Conservation (phyloP, 1,139 yeast species). For the Geotrichum restrictum region DNA sequence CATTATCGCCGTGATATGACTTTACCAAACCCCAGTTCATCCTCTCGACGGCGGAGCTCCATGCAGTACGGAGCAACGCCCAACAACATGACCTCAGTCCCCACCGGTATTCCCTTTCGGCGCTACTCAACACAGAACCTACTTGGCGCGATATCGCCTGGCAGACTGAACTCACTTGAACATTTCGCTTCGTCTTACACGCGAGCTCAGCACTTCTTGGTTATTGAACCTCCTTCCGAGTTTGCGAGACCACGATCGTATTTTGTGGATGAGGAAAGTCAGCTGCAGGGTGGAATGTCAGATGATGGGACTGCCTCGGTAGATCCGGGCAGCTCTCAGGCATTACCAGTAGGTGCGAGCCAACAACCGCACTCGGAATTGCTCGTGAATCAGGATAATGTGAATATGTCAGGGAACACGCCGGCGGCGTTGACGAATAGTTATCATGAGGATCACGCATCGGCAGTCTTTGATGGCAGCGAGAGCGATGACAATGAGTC, state of each 20-base stretch:
- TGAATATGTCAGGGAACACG: background rate
- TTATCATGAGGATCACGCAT: constrained; percentile 20
- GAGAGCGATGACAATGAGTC: background rate
- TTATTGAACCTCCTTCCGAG: constrained; percentile 46
- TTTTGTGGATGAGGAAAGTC: constrained; percentile 37
- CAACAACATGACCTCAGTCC: background rate
- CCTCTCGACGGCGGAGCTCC: no score
- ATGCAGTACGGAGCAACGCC: background rate
- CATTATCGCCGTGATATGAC: background rate
- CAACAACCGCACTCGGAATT: constrained; percentile 13
- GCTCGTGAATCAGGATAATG: constrained; percentile 3
- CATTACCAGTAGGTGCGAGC: constrained; percentile 12
- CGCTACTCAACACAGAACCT: background rate
- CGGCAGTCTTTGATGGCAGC: constrained; percentile 37
- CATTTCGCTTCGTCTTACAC: constrained; percentile 76
- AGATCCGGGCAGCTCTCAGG: no score
- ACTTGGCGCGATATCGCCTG: background rate
- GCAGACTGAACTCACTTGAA: constrained; percentile 54
- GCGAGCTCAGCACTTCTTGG: constrained; percentile 69
- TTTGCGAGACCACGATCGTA: constrained; percentile 46
- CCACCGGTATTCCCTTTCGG: background rate
- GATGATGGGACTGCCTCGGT: no score
- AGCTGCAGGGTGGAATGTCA: constrained; percentile 6
- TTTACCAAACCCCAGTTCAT: background rate
- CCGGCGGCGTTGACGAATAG: constrained; percentile 3